Evolutionary conservation across 2,329 filamentous ascomycete species (phyloP), one percentile per base, ranked within the genome.

Genomic region (Aspergillus pseudoglaucus): DNA sequence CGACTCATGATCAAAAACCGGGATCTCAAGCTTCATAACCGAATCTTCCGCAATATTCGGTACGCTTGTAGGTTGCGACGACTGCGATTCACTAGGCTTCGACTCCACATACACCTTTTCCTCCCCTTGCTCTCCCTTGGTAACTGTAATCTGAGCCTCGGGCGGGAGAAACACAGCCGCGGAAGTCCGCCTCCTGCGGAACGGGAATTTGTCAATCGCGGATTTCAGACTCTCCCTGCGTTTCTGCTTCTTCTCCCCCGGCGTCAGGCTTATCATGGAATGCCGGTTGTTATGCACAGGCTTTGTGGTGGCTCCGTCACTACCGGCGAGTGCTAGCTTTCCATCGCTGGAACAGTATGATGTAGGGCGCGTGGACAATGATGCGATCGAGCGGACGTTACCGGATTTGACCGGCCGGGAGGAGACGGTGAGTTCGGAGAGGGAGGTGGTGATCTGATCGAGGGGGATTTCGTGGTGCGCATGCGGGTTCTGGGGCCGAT

Each of bases 351-450:
- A 68, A 49, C 64, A 66, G 46, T 60, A 69, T 3, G 66, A 69
- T 4, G 68, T 69, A 8, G 67, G 69, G 15, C 67, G 64, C 6
- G 68, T 71, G 5, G 67, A 71, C 5, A 64, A 53, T 6, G 68
- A 71, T 18, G 62, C 60, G 22, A 68, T 54, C 35, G 69, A 72
- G 35, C 67, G 66, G 20, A 62, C 57, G 52, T 68, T 70, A 4
- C 61, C 58, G 3, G 59, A 56, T 49, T 66, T 60, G 18, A 52
- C 48, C 22, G 54, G 58, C 38, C 60, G 56, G 30, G 62, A 64
- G 32, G 59, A 54, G 40, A 68, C 39, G 43, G 65, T 63, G 45
- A 65, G 58, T 27, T 64, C 59, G 39, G 63, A 65, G 10, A 67
- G 47, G 2, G 65, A 65, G 12, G 61, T 57, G 9, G 58, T 53